These are phyloP conservation scores for Taiozyma sp. DNA, from an alignment of 1,139 yeast species.

Conservation along the genomic window DNA sequence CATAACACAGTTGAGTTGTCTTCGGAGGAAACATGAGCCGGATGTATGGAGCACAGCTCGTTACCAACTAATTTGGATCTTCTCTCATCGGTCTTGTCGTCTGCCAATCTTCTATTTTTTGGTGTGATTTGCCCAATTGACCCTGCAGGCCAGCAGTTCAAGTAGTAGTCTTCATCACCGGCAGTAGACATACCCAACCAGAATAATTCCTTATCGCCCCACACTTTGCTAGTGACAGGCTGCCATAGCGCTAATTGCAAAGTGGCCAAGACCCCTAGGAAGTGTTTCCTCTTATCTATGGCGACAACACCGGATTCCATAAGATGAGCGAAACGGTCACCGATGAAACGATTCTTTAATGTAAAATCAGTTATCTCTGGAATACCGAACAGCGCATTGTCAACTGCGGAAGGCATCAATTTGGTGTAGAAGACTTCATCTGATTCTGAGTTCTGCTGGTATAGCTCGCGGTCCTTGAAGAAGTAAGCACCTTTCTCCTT, in stretches of 20 bases:
- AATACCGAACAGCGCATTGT: conserved; percentile 29
- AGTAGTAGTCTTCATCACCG: conserved; percentile 22
- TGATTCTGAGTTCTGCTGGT: conserved; percentile 28
- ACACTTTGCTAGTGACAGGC: conserved; percentile 24
- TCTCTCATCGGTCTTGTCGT: conserved; percentile 9
- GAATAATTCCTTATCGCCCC: conserved; percentile 56
- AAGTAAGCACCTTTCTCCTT: conserved; percentile 35
- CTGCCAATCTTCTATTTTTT: conserved; percentile 8
- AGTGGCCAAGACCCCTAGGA: conserved; percentile 37
- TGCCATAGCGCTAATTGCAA: conserved; percentile 32
- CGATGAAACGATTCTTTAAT: conserved; percentile 36
- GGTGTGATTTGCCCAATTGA: conserved; percentile 20
- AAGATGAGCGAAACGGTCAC: conserved; percentile 39
- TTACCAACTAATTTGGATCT: conserved; percentile 28
- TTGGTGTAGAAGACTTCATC: conserved; percentile 32
- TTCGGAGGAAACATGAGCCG: conserved; percentile 48
- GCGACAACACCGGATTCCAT: conserved; percentile 55
- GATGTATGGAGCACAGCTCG: conserved; percentile 60
- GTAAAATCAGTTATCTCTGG: conserved; percentile 31
- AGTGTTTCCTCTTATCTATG: conserved; percentile 39
- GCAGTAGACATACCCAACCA: conserved; percentile 38
- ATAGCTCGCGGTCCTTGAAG: conserved; percentile 39
- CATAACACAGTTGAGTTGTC: conserved; percentile 45
- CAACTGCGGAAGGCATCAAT: conserved; percentile 29
- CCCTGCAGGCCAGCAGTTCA: conserved; percentile 23